Conservation (phyloP, 345 rosid genomes). For the Populus euphratica region DNA sequence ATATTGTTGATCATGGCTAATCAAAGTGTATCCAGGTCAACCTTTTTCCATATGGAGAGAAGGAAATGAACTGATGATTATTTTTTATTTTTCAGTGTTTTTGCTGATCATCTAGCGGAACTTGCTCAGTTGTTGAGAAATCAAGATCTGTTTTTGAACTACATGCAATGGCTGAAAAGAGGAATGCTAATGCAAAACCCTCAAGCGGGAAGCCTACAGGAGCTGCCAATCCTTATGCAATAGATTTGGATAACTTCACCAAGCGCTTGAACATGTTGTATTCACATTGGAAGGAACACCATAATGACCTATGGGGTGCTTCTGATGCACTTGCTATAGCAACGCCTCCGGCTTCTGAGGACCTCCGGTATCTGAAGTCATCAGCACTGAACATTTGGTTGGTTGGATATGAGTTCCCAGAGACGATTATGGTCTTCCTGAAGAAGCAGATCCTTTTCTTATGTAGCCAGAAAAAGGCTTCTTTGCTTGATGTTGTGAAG, state of each 20-base stretch:
- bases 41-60: neutral
- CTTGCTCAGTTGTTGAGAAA: neutral
- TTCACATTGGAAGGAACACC: slow-evolving; percentile 60
- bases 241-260: slow-evolving; percentile 57
- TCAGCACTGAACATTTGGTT: slow-evolving; percentile 88
- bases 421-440: slow-evolving; percentile 82
- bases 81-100: neutral
- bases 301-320: slow-evolving; percentile 62
- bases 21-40: neutral
- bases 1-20: neutral
- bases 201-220: slow-evolving; percentile 29
- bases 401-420: slow-evolving; percentile 95
- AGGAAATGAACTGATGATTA: neutral
- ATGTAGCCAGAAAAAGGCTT: slow-evolving; percentile 77
- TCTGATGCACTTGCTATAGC: slow-evolving; percentile 67
- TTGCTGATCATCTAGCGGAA: neutral
- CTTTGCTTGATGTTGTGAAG: slow-evolving; percentile 69
- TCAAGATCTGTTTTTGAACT: neutral
- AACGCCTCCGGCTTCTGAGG: slow-evolving; percentile 83
- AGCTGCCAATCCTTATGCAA: slow-evolving; percentile 44
- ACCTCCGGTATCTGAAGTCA: slow-evolving; percentile 78
- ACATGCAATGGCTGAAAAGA: slow-evolving; percentile 53
- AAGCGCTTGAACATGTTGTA: slow-evolving; percentile 62
- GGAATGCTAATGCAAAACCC: slow-evolving; percentile 50
- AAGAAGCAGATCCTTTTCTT: slow-evolving; percentile 75